A percentile compares a stretch with the other conserved stretches of the same genome.
phyloP scores from a whole-genome alignment of 2,329 filamentous ascomycete genomes.

The Trichoderma koningiopsis region DNA sequence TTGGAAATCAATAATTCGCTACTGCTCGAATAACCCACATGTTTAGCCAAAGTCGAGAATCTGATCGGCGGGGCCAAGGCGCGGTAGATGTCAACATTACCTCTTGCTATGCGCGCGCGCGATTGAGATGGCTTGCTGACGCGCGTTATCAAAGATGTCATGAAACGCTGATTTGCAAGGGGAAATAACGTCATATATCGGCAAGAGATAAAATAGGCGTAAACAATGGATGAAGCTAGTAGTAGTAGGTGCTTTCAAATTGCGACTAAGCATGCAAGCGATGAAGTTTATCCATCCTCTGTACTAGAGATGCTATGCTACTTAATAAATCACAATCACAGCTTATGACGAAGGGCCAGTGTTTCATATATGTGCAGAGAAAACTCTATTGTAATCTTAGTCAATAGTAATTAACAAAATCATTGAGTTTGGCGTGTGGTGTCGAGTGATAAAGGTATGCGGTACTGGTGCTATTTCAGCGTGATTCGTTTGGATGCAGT shows the following conservation, averaged over 20 bases:
- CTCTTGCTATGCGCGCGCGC: background rate
- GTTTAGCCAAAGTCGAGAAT: background rate
- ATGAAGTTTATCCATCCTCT: background rate
- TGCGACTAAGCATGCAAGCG: background rate
- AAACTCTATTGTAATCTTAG: constrained; percentile 8
- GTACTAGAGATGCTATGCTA: background rate
- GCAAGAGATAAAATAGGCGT: background rate
- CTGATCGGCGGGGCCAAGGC: background rate
- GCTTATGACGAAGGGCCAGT: background rate
- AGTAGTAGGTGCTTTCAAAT: background rate
- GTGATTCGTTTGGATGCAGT: background rate
- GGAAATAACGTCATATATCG: background rate
- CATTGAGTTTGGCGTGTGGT: background rate
- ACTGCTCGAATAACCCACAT: background rate
- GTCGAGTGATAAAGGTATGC: background rate
- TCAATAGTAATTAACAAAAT: background rate
- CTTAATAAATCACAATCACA: background rate
- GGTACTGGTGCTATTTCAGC: background rate
- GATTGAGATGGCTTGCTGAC: background rate
- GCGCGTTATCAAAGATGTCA: background rate
- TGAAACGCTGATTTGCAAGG: background rate
- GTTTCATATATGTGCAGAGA: background rate
- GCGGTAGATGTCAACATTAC: background rate
- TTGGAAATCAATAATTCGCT: background rate
- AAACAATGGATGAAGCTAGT: background rate